Evolutionary conservation across 1,284 basidiomycete genomes (phyloP), one percentile per base, ranked within the genome.

Genomic region (Naganishia sp.): DNA sequence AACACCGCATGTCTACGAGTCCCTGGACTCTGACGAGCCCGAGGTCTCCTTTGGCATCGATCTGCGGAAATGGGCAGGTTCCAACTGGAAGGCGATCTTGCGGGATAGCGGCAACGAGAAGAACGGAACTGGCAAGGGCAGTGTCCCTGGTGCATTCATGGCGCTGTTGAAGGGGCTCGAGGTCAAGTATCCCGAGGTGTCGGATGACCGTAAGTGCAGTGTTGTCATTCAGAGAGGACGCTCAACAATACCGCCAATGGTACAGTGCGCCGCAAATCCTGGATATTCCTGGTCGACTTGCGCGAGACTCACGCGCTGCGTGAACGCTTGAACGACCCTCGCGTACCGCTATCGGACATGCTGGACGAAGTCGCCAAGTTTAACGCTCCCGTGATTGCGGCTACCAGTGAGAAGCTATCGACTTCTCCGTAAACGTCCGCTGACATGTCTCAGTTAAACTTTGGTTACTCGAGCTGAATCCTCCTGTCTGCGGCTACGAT

Each of bases 31-130:
- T 67, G 88, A 91, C 60, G 86, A 90, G 69, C 85, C 85, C 0
- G 90, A 92, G 72, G 89, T 90, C 52, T 86, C 91, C 33, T 95
- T 94, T 75, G 92, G 92, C 15, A 88, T 93, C 70, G 92, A 94
- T 76, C 81, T 95, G 48, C 84, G 90, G 68, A 88, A 87, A 71
- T 94, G 92, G 92, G 86, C 89, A 18, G 81, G 81, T 25, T 90
- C 80, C 64, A 90, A 75, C 84, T 81, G 79, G 79, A 76, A 75
- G 57, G 68, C 75, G 18, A 72, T 78, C 28, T 69, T 78, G 33
- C 81, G 81, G 15, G 73, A 77, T 23, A 79, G 79, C 6, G 84
- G 85, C 53, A 85, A 86, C 70, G 85, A 84, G 77, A 87, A 85
- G 36, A 55, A 66, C 86, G 21, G 76, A 78, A 5, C 44, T 28